Evolutionary conservation across 2,329 filamentous ascomycete genomes (phyloP), one percentile per base, ranked within the genome.

Genomic region (Monilinia fructicola): DNA sequence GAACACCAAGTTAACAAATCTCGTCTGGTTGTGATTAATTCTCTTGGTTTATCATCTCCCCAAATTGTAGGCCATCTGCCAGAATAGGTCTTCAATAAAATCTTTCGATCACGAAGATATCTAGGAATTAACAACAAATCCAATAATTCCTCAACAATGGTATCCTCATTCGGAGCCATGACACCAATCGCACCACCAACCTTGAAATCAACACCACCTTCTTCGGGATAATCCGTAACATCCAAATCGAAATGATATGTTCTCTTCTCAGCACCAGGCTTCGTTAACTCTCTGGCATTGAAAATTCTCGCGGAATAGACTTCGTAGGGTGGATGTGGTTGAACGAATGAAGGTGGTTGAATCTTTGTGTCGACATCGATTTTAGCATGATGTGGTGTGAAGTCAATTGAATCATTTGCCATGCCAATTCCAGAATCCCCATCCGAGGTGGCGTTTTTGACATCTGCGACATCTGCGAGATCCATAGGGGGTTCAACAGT

Each of bases 221-320:
- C 92, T 26, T 87, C 85, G 0, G 95, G 93, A 74, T 99, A 99
- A 76, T 97, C 90, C 59, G 94, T 97, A 60, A 99, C 90, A 74
- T 99, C 95, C 54, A 99, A 87, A 74, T 98, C 95, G 74, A 98
- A 98, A 79, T 99, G 95, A 78, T 94, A 97, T 0, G 95, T 99
- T 68, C 94, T 86, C 85, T 99, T 99, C 82, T 97, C 92, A 6
- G 95, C 95, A 28, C 94, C 94, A 31, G 86, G 83, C 76, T 87
- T 90, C 16, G 95, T 99, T 76, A 99, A 81, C 78, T 97, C 93
- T 66, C 95, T 89, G 2, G 92, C 87, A 73, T 88, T 88, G 78
- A 92, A 90, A 56, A 99, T 86, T 70, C 88, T 92, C n/a, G 94
- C 93, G 0, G 93, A 90, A 78, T 91, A 96, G 68, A 98, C 93